phyloP scores from a whole-genome alignment of 768 basidiomycete genomes.

The Termitomyces sp. region DNA sequence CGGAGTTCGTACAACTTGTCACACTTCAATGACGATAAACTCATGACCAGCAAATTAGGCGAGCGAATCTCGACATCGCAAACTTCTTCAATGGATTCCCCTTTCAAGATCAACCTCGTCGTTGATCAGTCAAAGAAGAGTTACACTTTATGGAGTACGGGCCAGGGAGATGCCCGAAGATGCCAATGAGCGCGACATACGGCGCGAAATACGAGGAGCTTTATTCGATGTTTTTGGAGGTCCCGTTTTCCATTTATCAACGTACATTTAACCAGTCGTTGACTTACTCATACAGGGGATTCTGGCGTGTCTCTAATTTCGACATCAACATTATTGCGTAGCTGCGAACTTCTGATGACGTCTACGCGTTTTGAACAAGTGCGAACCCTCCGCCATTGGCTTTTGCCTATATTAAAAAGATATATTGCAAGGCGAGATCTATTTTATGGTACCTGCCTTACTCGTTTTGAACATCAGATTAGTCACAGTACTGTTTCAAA shows the following conservation, averaged over 20 bases:
- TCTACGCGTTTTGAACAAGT: conserved; percentile 77
- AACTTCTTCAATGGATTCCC: conserved; percentile 71
- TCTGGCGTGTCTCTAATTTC: conserved; percentile 24
- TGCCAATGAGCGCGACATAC: conserved; percentile 62
- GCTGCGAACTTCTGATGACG: conserved; percentile 43
- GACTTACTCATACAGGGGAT: conserved; percentile 25
- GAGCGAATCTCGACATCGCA: conserved; percentile 58
- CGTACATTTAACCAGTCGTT: conserved; percentile 2
- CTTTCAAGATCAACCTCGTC: conserved; percentile 57
- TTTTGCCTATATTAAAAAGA: conserved; percentile 65
- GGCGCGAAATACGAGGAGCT: conserved; percentile 60
- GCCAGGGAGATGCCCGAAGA: conserved; percentile 73
- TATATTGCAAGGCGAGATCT: conserved; percentile 43
- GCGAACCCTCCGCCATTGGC: conserved; percentile 66
- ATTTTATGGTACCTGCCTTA: neutral
- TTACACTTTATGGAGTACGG: conserved; percentile 65
- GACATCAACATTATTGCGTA: conserved; percentile 33
- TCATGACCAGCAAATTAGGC: conserved; percentile 26
- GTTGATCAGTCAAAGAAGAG: conserved; percentile 63
- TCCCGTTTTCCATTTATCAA: conserved; percentile 16
- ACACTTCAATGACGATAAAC: conserved; percentile 8
- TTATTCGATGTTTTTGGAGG: conserved; percentile 71
- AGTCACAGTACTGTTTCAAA: conserved; percentile 24
- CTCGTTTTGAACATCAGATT: neutral
- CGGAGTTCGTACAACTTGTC: conserved; percentile 37